These are phyloP conservation scores for Ogataea chonburiensis DNA, from an alignment of 805 yeast genomes.

Conservation along the genomic window DNA sequence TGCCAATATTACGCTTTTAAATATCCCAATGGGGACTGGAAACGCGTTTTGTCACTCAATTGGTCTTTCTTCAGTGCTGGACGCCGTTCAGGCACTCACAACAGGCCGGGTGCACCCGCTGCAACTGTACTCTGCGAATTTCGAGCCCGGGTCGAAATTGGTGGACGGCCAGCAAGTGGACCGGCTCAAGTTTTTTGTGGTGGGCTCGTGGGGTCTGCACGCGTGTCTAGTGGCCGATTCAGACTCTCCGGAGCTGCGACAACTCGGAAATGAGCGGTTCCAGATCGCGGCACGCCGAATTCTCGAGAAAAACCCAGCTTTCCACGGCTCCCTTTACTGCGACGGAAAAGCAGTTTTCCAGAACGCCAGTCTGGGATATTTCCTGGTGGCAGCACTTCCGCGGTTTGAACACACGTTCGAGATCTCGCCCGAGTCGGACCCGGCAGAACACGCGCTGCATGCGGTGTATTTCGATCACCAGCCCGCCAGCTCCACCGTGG, in stretches of 20 bases:
- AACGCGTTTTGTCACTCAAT: slow-evolving; percentile 73
- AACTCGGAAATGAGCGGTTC: slow-evolving; percentile 66
- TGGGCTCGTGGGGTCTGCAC: slow-evolving; percentile 83
- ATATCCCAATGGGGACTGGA: slow-evolving; percentile 82
- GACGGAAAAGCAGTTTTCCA: slow-evolving; percentile 13
- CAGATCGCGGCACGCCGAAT: slow-evolving; percentile 62
- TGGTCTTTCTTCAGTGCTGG: slow-evolving; percentile 37
- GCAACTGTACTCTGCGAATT: slow-evolving; percentile 42
- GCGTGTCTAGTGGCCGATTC: slow-evolving; percentile 81
- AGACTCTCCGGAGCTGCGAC: slow-evolving; percentile 64
- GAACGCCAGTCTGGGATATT: slow-evolving; percentile 54
- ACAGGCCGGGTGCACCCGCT: slow-evolving; percentile 30
- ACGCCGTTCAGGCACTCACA: slow-evolving; percentile 39
- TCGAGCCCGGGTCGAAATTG: slow-evolving; percentile 38
- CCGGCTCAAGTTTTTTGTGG: slow-evolving; percentile 49
- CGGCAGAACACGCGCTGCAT: slow-evolving; percentile 43
- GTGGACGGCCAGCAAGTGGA: not conserved
- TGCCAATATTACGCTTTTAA: slow-evolving; percentile 27
- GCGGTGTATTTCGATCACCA: slow-evolving; percentile 44
- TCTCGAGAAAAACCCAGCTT: slow-evolving; percentile 48
- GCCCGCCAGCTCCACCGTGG: slow-evolving; percentile 41
- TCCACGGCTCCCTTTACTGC: slow-evolving; percentile 39
- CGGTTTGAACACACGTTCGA: slow-evolving; percentile 58
- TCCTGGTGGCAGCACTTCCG: slow-evolving; percentile 54
- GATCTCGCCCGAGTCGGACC: slow-evolving; percentile 59